These are phyloP conservation scores for Endoconidiophora polonica DNA, from an alignment of 2,329 filamentous ascomycete genomes.

Conservation along the genomic window DNA sequence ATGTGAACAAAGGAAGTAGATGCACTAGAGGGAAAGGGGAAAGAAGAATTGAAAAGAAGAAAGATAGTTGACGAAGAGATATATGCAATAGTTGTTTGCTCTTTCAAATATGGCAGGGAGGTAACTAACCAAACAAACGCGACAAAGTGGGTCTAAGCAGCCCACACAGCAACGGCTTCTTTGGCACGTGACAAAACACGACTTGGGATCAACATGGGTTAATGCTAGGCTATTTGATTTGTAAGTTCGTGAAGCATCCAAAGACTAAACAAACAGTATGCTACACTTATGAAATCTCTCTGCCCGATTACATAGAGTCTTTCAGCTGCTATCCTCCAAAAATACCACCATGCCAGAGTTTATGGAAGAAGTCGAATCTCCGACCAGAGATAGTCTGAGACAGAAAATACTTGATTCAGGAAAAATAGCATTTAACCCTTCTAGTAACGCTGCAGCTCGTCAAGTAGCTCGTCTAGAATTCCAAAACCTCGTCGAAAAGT, in stretches of 20 bases:
- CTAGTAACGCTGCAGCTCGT: slow-evolving; percentile 20
- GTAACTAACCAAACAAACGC: not conserved
- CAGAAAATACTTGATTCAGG: slow-evolving; percentile 21
- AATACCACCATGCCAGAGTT: slow-evolving; percentile 17
- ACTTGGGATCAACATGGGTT: not conserved
- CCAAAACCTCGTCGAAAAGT: slow-evolving; percentile 33
- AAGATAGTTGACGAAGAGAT: slow-evolving; percentile 11
- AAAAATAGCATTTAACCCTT: slow-evolving; percentile 33
- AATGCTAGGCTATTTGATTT: slow-evolving; percentile 1
- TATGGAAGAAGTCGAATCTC: slow-evolving; percentile 18
- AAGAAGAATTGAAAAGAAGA: not conserved
- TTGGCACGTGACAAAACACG: not conserved
- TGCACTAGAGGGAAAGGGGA: not conserved
- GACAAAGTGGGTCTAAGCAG: not conserved
- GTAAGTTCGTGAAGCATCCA: not conserved
- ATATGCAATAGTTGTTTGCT: no score
- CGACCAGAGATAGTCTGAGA: slow-evolving; percentile 5
- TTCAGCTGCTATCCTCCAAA: not conserved
- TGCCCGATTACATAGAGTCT: not conserved
- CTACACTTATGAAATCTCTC: no score
- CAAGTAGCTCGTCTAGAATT: slow-evolving; percentile 25
- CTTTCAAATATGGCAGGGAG: not conserved
- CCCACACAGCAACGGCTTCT: not conserved
- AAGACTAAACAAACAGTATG: not conserved
- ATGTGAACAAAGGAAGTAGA: not conserved